Percentiles rank a stretch among this genome's conserved stretches.
phyloP scores from a whole-genome alignment of 2,329 filamentous ascomycete species.

The Fusarium foetens region DNA sequence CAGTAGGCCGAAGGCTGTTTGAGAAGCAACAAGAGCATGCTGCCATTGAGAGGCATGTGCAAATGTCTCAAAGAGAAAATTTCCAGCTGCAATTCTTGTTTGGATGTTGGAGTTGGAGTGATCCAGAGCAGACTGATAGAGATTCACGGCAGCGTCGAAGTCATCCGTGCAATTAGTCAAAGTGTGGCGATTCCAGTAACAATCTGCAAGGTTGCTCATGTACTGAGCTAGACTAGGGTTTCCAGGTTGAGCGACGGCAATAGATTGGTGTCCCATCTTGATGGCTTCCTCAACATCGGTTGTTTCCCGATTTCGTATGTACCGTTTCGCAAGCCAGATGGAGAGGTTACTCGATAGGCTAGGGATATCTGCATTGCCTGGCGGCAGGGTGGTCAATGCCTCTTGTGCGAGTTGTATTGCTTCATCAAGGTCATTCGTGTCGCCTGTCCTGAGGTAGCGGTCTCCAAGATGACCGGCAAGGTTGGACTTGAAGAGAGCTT shows the following conservation, averaged over 20 bases:
- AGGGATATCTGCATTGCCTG: rapidly evolving
- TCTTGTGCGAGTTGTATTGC: neutral
- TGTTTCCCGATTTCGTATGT: rapidly evolving
- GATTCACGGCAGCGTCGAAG: neutral
- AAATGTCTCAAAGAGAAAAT: neutral
- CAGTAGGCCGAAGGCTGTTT: neutral
- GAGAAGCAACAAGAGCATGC: neutral
- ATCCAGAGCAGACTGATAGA: rapidly evolving
- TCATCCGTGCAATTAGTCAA: neutral
- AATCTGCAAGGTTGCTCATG: neutral
- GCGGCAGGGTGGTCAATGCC: rapidly evolving
- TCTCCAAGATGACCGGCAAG: neutral
- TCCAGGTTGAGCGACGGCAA: rapidly evolving
- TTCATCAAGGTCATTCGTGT: neutral
- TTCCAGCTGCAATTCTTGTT: neutral
- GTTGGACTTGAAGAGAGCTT: neutral
- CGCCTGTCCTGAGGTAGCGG: neutral
- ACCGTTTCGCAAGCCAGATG: rapidly evolving
- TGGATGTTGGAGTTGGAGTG: neutral
- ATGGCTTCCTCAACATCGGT: rapidly evolving
- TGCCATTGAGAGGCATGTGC: neutral
- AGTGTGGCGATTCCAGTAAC: neutral
- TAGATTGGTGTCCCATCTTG: neutral
- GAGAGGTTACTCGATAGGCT: rapidly evolving
- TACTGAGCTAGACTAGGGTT: neutral